Evolutionary conservation across 768 basidiomycete species (phyloP).

Genomic region (Calocybe indica): DNA sequence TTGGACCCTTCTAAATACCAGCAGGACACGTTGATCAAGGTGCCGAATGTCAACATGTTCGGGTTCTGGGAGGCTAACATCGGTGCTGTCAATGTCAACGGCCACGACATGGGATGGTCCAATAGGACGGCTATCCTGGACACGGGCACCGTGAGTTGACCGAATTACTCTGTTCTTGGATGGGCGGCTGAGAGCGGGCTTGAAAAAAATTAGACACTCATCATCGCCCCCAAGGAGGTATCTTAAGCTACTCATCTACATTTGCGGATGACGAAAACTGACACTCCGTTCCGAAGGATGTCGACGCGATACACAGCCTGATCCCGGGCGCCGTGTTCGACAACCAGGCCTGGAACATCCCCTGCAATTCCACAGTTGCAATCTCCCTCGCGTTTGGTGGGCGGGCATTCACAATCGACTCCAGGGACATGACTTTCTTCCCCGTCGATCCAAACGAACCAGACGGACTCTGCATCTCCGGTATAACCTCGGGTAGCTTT

Average conservation of each 20-base stretch:
- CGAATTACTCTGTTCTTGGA: not conserved
- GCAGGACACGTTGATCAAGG: slow-evolving; percentile 35
- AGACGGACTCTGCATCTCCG: slow-evolving; percentile 50
- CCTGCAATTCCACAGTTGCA: slow-evolving; percentile 51
- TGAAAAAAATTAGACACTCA: slow-evolving; percentile 9
- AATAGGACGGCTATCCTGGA: slow-evolving; percentile 53
- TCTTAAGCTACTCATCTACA: slow-evolving; percentile 9
- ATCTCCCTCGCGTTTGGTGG: slow-evolving; percentile 59
- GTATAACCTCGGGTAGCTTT: slow-evolving; percentile 50
- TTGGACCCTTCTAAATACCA: slow-evolving; percentile 51
- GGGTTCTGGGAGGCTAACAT: slow-evolving; percentile 53
- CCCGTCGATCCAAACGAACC: slow-evolving; percentile 44
- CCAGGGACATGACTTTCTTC: slow-evolving; percentile 50
- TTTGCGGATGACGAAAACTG: not conserved
- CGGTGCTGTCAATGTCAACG: slow-evolving; percentile 42
- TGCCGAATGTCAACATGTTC: slow-evolving; percentile 40
- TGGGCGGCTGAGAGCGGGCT: not conserved
- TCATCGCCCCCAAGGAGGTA: slow-evolving; percentile 11
- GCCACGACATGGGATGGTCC: slow-evolving; percentile 30
- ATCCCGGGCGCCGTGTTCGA: slow-evolving; percentile 53
- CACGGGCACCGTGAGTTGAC: slow-evolving; percentile 26
- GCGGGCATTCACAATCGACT: slow-evolving; percentile 48
- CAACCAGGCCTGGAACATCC: slow-evolving; percentile 50
- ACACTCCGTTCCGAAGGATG: slow-evolving; percentile 30
- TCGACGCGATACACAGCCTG: slow-evolving; percentile 43